Evolutionary conservation across 257 asterid species (phyloP), one percentile per base, ranked within the genome.

Genomic region (Hygrophila difformis): DNA sequence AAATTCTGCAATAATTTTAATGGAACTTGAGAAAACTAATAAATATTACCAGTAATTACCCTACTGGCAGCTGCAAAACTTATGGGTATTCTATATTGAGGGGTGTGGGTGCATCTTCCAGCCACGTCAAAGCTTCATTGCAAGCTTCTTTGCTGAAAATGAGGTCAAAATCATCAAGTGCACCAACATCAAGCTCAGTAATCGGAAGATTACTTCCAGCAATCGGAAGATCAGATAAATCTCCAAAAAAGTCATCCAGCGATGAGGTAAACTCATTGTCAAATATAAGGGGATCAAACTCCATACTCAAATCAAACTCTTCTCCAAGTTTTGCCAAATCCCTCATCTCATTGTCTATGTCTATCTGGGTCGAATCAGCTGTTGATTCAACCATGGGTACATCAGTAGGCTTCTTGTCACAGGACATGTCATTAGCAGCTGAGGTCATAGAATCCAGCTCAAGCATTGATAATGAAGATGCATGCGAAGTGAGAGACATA

Each of bases 21-120:
- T 1, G 34, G 62, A 60, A 36, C 73, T 40, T 39, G 16, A 56
- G 40, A 46, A 6, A 55, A 61, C 56, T 63, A 49, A 52, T 1
- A 33, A 6, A 33, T 36, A 19, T 42, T 9, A 29, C 14, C 0
- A 14, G 6, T 47, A 38, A 60, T 19, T 24, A 5, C 41, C 53
- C 60, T 57, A 28, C 16, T 34, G 39, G 51, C 79, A 78, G 93
- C 83, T 78, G 91, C 94, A 89, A 89, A 85, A 82, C 76, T 85
- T 68, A 89, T 46, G 71, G 94, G 98, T 94, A 89, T 31, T 80
- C 80, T 15, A 76, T 77, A 54, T 82, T 66, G 58, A 79, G 82
- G 64, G 93, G 51, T 15, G 82, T 0, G 1, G 61, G 57, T 8
- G 37, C 8, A 5, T 29, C 19, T 4, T 41, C 47, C 23, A 1